Conservation (phyloP, 495 filamentous ascomycete genomes). For the Penicillium tannophilum region DNA sequence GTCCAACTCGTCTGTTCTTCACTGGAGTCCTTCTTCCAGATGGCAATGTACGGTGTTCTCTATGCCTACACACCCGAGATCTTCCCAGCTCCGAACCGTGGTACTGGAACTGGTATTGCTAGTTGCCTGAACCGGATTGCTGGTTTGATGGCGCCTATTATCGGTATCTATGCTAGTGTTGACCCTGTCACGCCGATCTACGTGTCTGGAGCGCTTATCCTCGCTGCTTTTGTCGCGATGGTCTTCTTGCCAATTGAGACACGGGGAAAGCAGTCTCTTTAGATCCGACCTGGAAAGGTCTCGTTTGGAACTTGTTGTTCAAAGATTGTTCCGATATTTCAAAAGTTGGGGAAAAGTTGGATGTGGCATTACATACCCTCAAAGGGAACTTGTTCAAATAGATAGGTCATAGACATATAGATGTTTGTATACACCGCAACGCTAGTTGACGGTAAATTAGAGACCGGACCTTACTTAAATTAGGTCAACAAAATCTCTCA, state of each 20-base stretch:
- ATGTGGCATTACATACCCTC: neutral
- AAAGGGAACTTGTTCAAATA: too few relatives aligned
- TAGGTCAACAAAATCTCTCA: too few relatives aligned
- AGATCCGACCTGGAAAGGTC: neutral
- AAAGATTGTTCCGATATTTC: neutral
- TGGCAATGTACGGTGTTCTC: constrained; percentile 57
- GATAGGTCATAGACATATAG: too few relatives aligned
- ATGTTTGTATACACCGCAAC: too few relatives aligned
- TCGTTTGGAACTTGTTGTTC: neutral
- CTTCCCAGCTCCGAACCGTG: constrained; percentile 56
- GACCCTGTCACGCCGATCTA: constrained; percentile 48
- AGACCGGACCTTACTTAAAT: too few relatives aligned
- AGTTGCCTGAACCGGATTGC: constrained; percentile 53
- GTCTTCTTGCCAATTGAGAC: constrained; percentile 50
- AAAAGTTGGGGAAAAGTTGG: neutral
- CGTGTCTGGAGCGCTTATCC: constrained; percentile 42
- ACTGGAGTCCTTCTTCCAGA: constrained; percentile 56
- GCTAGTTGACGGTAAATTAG: too few relatives aligned
- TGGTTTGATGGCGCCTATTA: constrained; percentile 54
- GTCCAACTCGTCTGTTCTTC: constrained; percentile 50
- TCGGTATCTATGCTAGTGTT: constrained; percentile 45
- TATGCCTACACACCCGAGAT: constrained; percentile 60
- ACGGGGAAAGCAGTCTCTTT: constrained; percentile 42
- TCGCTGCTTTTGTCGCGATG: constrained; percentile 49
- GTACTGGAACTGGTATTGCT: constrained; percentile 57